phyloP scores from a whole-genome alignment of 352 stramenopile genomes.

The Phytophthora pinifolia region DNA sequence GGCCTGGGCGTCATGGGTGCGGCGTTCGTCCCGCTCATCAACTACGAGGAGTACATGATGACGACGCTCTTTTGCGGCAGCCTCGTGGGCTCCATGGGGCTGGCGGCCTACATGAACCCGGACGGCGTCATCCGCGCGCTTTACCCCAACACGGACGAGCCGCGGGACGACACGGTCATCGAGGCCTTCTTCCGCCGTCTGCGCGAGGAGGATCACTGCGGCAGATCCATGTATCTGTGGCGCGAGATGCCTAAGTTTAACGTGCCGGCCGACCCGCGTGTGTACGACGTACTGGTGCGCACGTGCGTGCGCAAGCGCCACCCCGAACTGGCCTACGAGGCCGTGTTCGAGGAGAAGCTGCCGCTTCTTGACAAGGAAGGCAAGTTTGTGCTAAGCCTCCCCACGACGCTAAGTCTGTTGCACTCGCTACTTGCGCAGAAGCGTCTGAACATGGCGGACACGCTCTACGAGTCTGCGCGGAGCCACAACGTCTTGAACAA shows the following conservation, averaged over 20 bases:
- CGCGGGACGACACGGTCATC: slow-evolving; percentile 62
- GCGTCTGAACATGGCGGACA: slow-evolving; percentile 62
- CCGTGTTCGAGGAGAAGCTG: slow-evolving; percentile 65
- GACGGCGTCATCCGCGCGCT: slow-evolving; percentile 77
- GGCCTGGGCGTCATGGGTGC: slow-evolving; percentile 57
- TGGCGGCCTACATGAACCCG: slow-evolving; percentile 85
- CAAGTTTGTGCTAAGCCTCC: slow-evolving; percentile 60
- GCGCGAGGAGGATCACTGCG: slow-evolving; percentile 84
- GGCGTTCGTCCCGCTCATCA: slow-evolving; percentile 65
- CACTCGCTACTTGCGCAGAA: slow-evolving; percentile 74
- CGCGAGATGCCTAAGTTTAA: slow-evolving; percentile 79
- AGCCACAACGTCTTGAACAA: slow-evolving; percentile 53
- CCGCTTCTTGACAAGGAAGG: slow-evolving; percentile 51
- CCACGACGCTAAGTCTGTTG: slow-evolving; percentile 62
- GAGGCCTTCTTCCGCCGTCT: slow-evolving; percentile 83
- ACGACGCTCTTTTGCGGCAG: slow-evolving; percentile 75
- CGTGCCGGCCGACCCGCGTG: slow-evolving; percentile 61
- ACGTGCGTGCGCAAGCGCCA: slow-evolving; percentile 86
- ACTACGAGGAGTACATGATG: slow-evolving; percentile 74
- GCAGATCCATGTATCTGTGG: slow-evolving; percentile 85
- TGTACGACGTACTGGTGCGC: slow-evolving; percentile 81
- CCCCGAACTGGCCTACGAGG: slow-evolving; percentile 74
- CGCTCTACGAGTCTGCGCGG: slow-evolving; percentile 55
- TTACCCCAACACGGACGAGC: slow-evolving; percentile 80
- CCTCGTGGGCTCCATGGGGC: slow-evolving; percentile 76